Conservation (phyloP, 129 eudicot species). For the Chrysanthemum makinoi region DNA sequence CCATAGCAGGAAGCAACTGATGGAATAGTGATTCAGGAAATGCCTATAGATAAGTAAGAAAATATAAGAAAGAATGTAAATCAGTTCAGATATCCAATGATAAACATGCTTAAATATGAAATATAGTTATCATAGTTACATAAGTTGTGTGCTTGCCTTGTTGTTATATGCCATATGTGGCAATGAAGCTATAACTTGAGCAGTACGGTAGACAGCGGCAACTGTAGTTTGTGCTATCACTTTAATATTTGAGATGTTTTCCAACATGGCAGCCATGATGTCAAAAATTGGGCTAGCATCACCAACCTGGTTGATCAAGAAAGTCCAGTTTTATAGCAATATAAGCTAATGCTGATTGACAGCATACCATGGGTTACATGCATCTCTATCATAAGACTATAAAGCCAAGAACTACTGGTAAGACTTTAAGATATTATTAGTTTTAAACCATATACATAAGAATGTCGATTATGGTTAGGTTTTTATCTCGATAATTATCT, state of each 20-base stretch:
- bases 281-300: slow-evolving; percentile 82
- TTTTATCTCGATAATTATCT: not conserved
- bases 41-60: slow-evolving; percentile 35
- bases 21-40: slow-evolving; percentile 79
- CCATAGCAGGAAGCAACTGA: slow-evolving; percentile 75
- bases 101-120: slow-evolving; percentile 3
- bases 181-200: slow-evolving; percentile 66
- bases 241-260: slow-evolving; percentile 57
- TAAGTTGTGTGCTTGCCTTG: slow-evolving; percentile 41
- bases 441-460: not conserved
- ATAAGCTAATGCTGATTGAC: not conserved
- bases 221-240: slow-evolving; percentile 65
- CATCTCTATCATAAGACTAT: not conserved
- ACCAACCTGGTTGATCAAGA: slow-evolving; percentile 54
- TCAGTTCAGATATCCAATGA: not conserved
- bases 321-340: not conserved
- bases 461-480: not conserved
- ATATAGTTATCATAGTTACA: not conserved
- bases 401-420: not conserved
- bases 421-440: not conserved
- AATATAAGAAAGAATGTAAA: not conserved
- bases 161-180: slow-evolving; percentile 62
- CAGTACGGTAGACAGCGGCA: slow-evolving; percentile 68
- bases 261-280: slow-evolving; percentile 79
- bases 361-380: not conserved